Conservation (phyloP, 148 eudicot species). For the Vaccinium myrtillus region DNA sequence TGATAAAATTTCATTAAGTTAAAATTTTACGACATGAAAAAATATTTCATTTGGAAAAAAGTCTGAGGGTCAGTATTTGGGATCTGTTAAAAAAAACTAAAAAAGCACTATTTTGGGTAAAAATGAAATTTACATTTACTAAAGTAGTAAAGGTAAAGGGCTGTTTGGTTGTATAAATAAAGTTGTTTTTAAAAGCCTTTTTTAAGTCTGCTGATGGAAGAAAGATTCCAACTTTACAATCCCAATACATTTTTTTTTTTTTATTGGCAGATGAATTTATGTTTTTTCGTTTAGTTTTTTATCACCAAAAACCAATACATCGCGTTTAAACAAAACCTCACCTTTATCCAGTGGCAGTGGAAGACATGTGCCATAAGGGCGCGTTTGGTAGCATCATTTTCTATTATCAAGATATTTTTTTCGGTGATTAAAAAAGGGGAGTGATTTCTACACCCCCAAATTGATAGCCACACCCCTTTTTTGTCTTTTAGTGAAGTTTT, state of each 20-base stretch:
- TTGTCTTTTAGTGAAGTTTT: no score
- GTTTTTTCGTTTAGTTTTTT: not conserved
- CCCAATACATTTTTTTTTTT: not conserved
- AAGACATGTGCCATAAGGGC: slow-evolving; percentile 6
- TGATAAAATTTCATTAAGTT: no score
- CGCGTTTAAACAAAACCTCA: not conserved
- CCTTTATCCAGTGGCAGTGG: not conserved
- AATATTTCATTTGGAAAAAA: no score
- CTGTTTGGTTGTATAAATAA: slow-evolving; percentile 13
- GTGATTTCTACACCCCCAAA: no score
- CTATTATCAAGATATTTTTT: no score
- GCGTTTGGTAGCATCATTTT: slow-evolving; percentile 2
- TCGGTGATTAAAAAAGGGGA: no score
- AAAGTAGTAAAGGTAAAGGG: not conserved
- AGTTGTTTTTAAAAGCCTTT: not conserved
- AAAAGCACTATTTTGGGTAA: not conserved
- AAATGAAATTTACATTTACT: not conserved
- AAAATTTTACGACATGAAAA: not conserved
- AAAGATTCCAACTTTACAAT: slow-evolving; percentile 6
- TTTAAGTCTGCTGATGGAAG: not conserved
- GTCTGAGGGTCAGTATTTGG: not conserved
- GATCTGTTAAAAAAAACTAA: not conserved
- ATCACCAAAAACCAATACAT: not conserved
- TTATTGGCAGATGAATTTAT: not conserved
- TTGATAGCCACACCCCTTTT: no score